phyloP scores from a whole-genome alignment of 2,329 filamentous ascomycete genomes.

The Hymenoscyphus occultus region DNA sequence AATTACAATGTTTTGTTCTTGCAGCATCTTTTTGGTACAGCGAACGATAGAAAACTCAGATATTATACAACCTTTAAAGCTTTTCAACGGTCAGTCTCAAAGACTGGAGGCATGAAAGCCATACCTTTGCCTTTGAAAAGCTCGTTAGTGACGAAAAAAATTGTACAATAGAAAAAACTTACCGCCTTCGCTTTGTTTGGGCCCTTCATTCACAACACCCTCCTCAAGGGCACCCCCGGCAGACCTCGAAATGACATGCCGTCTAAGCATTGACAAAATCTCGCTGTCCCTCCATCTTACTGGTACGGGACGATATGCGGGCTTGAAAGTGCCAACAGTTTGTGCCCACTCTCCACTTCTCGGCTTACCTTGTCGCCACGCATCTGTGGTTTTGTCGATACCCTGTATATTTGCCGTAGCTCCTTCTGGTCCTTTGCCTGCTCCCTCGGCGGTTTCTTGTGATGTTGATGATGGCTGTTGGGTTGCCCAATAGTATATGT shows the following conservation, averaged over 20 bases:
- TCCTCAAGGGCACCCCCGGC: slow-evolving; percentile 50
- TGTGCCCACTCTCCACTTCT: slow-evolving; percentile 86
- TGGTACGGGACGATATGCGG: slow-evolving; percentile 88
- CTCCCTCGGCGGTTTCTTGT: slow-evolving; percentile 53
- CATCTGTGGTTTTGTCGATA: slow-evolving; percentile 30
- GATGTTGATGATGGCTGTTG: slow-evolving; percentile 68
- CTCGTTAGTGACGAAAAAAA: slow-evolving; percentile 11
- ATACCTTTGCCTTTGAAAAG: slow-evolving; percentile 27
- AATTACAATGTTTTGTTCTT: slow-evolving; percentile 10
- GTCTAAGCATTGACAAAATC: slow-evolving; percentile 71
- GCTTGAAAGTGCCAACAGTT: slow-evolving; percentile 91
- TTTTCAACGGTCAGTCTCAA: slow-evolving; percentile 29
- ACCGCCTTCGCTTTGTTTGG: slow-evolving; percentile 31
- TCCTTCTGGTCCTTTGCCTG: slow-evolving; percentile 38
- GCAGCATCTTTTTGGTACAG: slow-evolving; percentile 9
- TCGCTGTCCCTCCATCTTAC: slow-evolving; percentile 79
- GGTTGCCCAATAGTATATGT: slow-evolving; percentile 99
- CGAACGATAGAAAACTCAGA: not conserved
- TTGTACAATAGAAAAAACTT: slow-evolving; percentile 14
- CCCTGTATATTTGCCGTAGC: slow-evolving; percentile 26
- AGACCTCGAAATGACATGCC: slow-evolving; percentile 73
- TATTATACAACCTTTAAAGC: not conserved
- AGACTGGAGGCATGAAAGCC: slow-evolving; percentile 39
- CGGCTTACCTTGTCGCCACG: slow-evolving; percentile 37
- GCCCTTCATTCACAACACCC: slow-evolving; percentile 24